phyloP scores from a whole-genome alignment of 306 rosid species.

The Glycine latifolia region DNA sequence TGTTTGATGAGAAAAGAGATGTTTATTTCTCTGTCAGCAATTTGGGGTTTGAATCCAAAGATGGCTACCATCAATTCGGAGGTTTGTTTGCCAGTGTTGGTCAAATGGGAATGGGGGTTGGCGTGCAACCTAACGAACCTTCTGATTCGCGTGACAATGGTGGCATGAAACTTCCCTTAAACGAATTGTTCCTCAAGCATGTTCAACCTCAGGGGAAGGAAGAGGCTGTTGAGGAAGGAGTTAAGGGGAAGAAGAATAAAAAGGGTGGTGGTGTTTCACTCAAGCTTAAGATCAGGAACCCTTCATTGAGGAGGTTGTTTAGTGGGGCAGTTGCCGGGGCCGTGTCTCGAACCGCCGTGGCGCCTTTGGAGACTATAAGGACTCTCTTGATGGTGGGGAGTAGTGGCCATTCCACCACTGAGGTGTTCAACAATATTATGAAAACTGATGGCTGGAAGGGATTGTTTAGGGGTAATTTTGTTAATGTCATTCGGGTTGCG shows the following conservation, averaged over 20 bases:
- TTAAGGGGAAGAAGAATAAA: conserved; percentile 53
- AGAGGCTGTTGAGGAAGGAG: conserved; percentile 49
- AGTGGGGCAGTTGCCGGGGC: conserved; percentile 98
- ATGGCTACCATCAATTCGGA: conserved; percentile 60
- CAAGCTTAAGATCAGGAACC: conserved; percentile 69
- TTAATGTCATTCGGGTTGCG: conserved; percentile 96
- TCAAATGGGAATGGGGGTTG: conserved; percentile 86
- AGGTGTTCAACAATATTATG: conserved; percentile 80
- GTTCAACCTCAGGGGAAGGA: conserved; percentile 57
- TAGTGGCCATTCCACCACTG: conserved; percentile 73
- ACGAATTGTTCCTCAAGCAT: conserved; percentile 50
- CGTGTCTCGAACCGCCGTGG: conserved; percentile 86
- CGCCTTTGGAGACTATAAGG: conserved; percentile 95
- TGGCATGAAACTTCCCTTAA: conserved; percentile 61
- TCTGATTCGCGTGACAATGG: conserved; percentile 62
- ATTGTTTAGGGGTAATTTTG: conserved; percentile 89
- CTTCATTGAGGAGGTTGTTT: conserved; percentile 81
- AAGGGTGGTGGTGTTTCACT: conserved; percentile 65
- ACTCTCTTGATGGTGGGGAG: conserved; percentile 97
- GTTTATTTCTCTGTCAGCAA: conserved; percentile 71
- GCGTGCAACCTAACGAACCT: conserved; percentile 65
- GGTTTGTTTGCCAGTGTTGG: conserved; percentile 94
- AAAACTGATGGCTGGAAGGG: conserved; percentile 96
- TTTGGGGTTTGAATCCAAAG: conserved; percentile 63
- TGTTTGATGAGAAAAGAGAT: conserved; percentile 60